Conservation (phyloP, 2,329 filamentous ascomycete genomes). For the Sporothrix schenckii region DNA sequence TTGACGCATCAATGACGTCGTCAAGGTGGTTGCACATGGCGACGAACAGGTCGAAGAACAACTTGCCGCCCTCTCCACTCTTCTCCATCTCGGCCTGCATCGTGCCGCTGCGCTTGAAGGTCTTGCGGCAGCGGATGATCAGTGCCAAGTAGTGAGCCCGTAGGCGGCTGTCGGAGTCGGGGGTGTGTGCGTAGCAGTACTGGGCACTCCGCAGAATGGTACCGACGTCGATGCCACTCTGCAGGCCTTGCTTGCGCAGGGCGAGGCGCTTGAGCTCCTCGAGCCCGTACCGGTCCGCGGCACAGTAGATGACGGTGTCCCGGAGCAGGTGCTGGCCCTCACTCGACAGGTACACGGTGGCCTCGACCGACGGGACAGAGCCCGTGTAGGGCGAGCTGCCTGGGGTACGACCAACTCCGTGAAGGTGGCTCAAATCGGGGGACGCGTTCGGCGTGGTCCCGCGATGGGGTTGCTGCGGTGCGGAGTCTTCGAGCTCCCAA, state of each 20-base stretch:
- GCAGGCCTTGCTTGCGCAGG: constrained; percentile 91
- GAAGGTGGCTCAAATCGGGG: constrained; percentile 49
- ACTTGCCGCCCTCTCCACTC: constrained; percentile 71
- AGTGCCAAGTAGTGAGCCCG: constrained; percentile 96
- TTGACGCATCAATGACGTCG: constrained; percentile 87
- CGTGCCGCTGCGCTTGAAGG: constrained; percentile 96
- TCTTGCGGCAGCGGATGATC: constrained; percentile 95
- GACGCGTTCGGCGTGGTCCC: constrained; percentile 51
- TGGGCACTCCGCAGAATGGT: constrained; percentile 90
- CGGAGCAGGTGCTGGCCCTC: constrained; percentile 77
- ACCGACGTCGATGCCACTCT: constrained; percentile 87
- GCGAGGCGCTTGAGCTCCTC: constrained; percentile 90
- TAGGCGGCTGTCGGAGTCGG: constrained; percentile 86
- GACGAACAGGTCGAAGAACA: constrained; percentile 98
- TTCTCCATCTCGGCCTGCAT: constrained; percentile 99
- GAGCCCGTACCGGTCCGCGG: constrained; percentile 85
- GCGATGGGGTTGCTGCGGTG: constrained; percentile 50
- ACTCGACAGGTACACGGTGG: constrained; percentile 76
- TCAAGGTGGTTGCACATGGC: constrained; percentile 98
- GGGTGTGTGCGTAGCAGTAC: constrained; percentile 94
- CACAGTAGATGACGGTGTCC: constrained; percentile 93
- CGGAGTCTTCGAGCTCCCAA: constrained; percentile 82
- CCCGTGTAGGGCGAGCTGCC: constrained; percentile 34
- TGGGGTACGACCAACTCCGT: constrained; percentile 43
- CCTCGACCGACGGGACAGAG: constrained; percentile 57